Conservation (phyloP, 805 yeast genomes). For the Yamadazyma sp. region DNA sequence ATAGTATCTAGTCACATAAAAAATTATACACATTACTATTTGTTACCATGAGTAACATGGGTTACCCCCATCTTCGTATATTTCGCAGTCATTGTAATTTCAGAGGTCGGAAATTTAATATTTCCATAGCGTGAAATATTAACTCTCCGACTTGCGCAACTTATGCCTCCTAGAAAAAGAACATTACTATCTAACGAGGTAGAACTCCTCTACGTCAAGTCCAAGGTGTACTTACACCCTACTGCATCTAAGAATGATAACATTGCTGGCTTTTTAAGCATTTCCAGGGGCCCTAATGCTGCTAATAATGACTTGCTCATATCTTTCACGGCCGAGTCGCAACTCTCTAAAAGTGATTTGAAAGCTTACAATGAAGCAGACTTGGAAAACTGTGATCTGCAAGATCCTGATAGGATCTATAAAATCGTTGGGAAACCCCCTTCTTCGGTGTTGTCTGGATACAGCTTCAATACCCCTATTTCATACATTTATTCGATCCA, state of each 20-base stretch:
- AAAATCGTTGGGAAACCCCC: slow-evolving; percentile 52
- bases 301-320: slow-evolving; percentile 57
- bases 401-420: slow-evolving; percentile 1
- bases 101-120: too few relatives aligned
- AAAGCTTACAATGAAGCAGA: slow-evolving; percentile 52
- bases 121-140: too few relatives aligned
- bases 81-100: too few relatives aligned
- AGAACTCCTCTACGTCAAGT: slow-evolving; percentile 53
- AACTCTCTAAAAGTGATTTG: slow-evolving; percentile 45
- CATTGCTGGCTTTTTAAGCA: slow-evolving; percentile 70
- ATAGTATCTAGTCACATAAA: too few relatives aligned
- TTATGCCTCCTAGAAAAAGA: slow-evolving; percentile 9
- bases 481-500: slow-evolving; percentile 73
- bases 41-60: too few relatives aligned
- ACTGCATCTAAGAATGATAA: slow-evolving; percentile 72
- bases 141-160: too few relatives aligned
- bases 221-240: slow-evolving; percentile 84
- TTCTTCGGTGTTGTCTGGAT: slow-evolving; percentile 52
- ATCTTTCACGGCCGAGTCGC: slow-evolving; percentile 66
- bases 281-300: slow-evolving; percentile 54
- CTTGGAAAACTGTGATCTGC: slow-evolving; percentile 28
- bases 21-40: too few relatives aligned
- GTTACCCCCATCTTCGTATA: too few relatives aligned
- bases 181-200: slow-evolving; percentile 31
- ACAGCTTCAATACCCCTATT: slow-evolving; percentile 66